Evolutionary conservation across 805 yeast species (phyloP), one percentile per base, ranked within the genome.

Genomic region (Cyberlindnera petersonii): DNA sequence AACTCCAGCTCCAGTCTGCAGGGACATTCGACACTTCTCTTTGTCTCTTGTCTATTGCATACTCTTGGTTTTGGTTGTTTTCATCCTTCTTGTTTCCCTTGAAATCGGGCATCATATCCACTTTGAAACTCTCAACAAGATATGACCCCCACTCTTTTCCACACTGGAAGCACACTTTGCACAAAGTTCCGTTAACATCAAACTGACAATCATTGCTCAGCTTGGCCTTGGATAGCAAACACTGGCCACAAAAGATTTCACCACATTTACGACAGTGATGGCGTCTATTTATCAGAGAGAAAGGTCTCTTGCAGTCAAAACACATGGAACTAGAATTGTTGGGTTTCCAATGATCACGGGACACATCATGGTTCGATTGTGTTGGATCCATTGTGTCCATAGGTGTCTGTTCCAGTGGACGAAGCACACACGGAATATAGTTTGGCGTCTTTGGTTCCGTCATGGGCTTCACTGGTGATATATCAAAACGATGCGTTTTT

Each of bases 231-330:
- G 71, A 74, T n/a, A 68, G 58, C 5, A 75, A 68, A 56, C 82
- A 85, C 41, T 66, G 71, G 18, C 74, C 71, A 60, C 88, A 81
- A 49, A 74, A 82, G 14, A 81, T 71, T 14, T 78, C 79, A 13
- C 88, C 88, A 56, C 88, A 81, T 53, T 78, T 75, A 26, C 88
- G 69, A 57, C 88, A 81, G 60, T 81, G 88, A 55, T 81, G 88
- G 37, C 77, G 66, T 53, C 83, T 72, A 56, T 68, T 88, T 63
- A 75, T 79, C 46, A 75, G 73, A 38, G 83, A 75, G 63, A 86
- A 86, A 16, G 66, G 52, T 49, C 66, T 69, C 28, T 65, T 55
- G 59, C 95, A 86, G 15, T 72, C 70, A n/a, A 68, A 61, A 55
- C 95, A 86, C 40, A 63, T 63, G 35, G 68, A 55, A 9, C 75